Conservation (phyloP, 352 stramenopile species). For the Phytopythium delawarense region DNA sequence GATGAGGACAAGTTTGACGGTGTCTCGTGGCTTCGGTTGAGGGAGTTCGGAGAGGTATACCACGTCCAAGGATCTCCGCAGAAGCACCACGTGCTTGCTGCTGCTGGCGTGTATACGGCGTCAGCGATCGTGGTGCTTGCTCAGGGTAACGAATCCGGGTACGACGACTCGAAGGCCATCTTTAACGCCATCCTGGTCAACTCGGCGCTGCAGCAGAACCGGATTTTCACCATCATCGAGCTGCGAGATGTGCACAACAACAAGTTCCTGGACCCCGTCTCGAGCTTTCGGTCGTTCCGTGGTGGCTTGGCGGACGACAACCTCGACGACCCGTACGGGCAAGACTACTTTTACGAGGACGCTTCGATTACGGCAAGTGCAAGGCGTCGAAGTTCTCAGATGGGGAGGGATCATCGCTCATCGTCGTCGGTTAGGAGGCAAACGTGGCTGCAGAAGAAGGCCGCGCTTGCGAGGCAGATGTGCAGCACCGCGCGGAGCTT, state of each 20-base stretch:
- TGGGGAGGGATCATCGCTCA: slow-evolving; percentile 13
- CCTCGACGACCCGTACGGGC: slow-evolving; percentile 10
- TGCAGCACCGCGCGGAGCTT: slow-evolving; percentile 38
- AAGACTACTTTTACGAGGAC: slow-evolving; percentile 14
- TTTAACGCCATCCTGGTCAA: slow-evolving; percentile 86
- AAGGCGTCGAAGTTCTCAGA: slow-evolving; percentile 9
- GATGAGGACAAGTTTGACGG: slow-evolving; percentile 63
- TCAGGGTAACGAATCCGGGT: slow-evolving; percentile 64
- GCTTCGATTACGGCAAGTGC: background rate
- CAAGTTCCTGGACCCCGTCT: slow-evolving; percentile 70
- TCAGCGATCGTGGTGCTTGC: slow-evolving; percentile 80
- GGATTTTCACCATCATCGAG: slow-evolving; percentile 85
- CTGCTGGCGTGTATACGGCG: slow-evolving; percentile 72
- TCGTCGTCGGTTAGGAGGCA: slow-evolving; percentile 25
- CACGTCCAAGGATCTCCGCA: slow-evolving; percentile 76
- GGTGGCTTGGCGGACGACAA: background rate
- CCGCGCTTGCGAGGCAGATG: background rate
- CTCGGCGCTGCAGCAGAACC: slow-evolving; percentile 51
- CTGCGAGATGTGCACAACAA: slow-evolving; percentile 83
- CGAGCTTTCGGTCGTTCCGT: slow-evolving; percentile 48
- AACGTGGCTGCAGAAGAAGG: slow-evolving; percentile 41
- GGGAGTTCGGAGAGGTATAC: slow-evolving; percentile 71
- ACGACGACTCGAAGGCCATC: slow-evolving; percentile 83
- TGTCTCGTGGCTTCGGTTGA: slow-evolving; percentile 62
- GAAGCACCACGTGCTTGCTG: slow-evolving; percentile 61